These are phyloP conservation scores for Aphanomyces astaci DNA, from an alignment of 352 stramenopile species.

Conservation along the genomic window DNA sequence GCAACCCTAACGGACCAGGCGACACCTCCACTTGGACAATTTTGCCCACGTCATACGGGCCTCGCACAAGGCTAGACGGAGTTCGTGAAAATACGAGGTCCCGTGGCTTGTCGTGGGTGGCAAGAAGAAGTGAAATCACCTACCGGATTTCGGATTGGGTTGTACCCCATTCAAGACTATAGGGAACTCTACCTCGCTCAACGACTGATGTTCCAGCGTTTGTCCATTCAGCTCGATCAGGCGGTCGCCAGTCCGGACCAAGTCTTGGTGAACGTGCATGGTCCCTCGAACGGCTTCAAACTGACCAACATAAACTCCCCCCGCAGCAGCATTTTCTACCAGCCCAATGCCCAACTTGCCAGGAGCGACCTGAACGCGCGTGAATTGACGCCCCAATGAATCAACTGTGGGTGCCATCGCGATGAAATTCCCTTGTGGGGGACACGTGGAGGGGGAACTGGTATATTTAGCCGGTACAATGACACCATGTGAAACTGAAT, in stretches of 20 bases:
- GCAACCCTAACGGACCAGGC: slow-evolving; percentile 38
- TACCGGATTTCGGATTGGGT: no score
- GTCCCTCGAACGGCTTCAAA: not conserved
- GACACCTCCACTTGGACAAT: slow-evolving; percentile 36
- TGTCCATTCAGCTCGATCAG: slow-evolving; percentile 43
- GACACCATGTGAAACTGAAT: not conserved
- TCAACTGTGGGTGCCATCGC: slow-evolving; percentile 22
- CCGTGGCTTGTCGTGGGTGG: slow-evolving; percentile 34
- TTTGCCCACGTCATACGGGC: slow-evolving; percentile 43
- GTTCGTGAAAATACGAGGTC: slow-evolving; percentile 37
- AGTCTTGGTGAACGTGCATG: slow-evolving; percentile 30
- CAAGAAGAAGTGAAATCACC: slow-evolving; percentile 38
- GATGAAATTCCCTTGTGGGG: not conserved
- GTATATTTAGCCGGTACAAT: not conserved
- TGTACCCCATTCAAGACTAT: no score
- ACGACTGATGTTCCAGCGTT: slow-evolving; percentile 36
- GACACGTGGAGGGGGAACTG: no score
- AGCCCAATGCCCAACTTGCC: slow-evolving; percentile 49
- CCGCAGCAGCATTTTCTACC: slow-evolving; percentile 38
- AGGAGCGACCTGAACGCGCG: slow-evolving; percentile 37
- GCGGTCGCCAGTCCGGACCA: slow-evolving; percentile 38
- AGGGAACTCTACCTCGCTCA: slow-evolving; percentile 31
- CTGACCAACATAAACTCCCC: slow-evolving; percentile 38
- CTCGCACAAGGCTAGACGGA: slow-evolving; percentile 24
- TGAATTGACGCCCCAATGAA: slow-evolving; percentile 43